Base-by-base conservation (phyloP, 192 early-diverging fungal species). In the Backusella tuberculispora region DNA sequence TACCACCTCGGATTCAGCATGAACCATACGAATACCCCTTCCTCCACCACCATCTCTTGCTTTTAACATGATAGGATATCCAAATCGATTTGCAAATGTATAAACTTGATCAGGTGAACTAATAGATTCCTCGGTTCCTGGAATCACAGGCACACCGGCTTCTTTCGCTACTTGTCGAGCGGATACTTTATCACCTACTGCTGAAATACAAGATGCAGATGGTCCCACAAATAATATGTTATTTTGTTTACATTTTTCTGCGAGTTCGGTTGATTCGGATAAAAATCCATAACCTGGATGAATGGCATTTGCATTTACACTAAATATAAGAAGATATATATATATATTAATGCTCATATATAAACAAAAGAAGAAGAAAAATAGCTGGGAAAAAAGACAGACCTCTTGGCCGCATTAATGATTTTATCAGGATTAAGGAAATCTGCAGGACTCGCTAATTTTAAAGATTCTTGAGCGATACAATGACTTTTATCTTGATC, bases 251-350 rank as follows among this genome's bases (percentile, higher is more conserved):
- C 96, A 85, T 46, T 80, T 76, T 14, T 91, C 85, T 0, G 93
- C 94, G 83, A 98, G 96, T n/a, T 78, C 83, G 5, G 91, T 83
- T 76, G 95, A 95, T 77, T 98, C 97, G 0, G 94, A 96, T 66
- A 98, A 84, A 81, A 98, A 98, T 6, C 97, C 97, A 80, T 97
- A 98, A 15, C 97, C 97, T 0, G 97, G 97, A 72, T 98, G 97
- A 37, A 98, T 90, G 37, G 95, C 95, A 81, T 56, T 72, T 9
- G 78, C 73, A 13, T 75, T 38, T 41, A 48, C 67, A 37, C 75
- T 76, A 70, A 44, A 76, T 6, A 63, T 26, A 24, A 56, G 0
- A 63, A 43, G 38, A 48, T 41, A 50, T 24, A 9, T 4, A 17
- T 24, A 53, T 50, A 29, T 56, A 64, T 38, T 24, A 2, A 26